Conservation (phyloP, 495 filamentous ascomycete species). For the Entonaema liquescens region DNA sequence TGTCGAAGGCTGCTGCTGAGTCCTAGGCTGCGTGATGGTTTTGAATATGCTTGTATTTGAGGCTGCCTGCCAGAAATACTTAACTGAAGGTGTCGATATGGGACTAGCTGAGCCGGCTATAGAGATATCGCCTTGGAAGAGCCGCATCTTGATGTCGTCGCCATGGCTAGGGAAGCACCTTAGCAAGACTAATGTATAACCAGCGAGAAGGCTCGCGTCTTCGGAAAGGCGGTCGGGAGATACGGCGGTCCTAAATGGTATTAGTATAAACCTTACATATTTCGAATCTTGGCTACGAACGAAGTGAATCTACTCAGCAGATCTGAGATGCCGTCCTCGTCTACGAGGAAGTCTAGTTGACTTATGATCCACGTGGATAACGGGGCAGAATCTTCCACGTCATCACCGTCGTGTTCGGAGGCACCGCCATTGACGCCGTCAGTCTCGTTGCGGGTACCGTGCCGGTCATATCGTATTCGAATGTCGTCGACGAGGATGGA, state of each 20-base stretch:
- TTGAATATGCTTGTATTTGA: slow-evolving; percentile 72
- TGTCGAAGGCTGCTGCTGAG: slow-evolving; percentile 33
- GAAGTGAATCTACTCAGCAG: slow-evolving; percentile 50
- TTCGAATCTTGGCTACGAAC: slow-evolving; percentile 45
- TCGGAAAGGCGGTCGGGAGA: slow-evolving; percentile 50
- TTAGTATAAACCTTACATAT: slow-evolving; percentile 20
- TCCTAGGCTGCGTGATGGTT: slow-evolving; percentile 56
- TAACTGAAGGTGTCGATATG: slow-evolving; percentile 72
- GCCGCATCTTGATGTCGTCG: slow-evolving; percentile 95
- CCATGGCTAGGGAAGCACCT: slow-evolving; percentile 83
- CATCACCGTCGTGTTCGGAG: slow-evolving; percentile 24
- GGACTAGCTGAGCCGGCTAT: slow-evolving; percentile 47
- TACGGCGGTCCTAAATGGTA: slow-evolving; percentile 34
- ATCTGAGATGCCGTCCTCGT: slow-evolving; percentile 52
- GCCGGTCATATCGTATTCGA: slow-evolving; percentile 48
- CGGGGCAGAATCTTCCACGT: slow-evolving; percentile 35
- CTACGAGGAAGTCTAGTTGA: slow-evolving; percentile 49
- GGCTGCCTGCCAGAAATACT: slow-evolving; percentile 88
- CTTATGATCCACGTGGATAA: slow-evolving; percentile 46
- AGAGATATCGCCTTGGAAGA: slow-evolving; percentile 81
- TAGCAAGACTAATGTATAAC: slow-evolving; percentile 85
- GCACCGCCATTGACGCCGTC: slow-evolving; percentile 21
- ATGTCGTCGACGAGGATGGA: slow-evolving; percentile 45
- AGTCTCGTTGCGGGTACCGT: background rate
- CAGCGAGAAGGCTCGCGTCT: slow-evolving; percentile 79